phyloP scores from a whole-genome alignment of 1,284 basidiomycete species.

The Apiotrichum siamense region DNA sequence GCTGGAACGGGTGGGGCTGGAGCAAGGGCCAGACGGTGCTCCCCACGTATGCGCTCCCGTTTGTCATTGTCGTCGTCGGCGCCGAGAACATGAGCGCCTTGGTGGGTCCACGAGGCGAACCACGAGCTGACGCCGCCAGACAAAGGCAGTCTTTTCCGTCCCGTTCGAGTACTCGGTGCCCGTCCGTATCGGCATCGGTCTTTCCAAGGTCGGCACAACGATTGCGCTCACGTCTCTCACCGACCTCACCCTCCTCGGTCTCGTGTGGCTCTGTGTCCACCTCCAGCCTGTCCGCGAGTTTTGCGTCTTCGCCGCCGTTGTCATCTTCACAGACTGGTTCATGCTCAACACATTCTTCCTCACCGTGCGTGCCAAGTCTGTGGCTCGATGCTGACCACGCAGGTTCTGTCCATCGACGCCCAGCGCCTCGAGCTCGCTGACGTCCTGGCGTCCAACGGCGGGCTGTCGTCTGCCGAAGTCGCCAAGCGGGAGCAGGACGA shows the following conservation, averaged over 20 bases:
- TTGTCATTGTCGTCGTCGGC: constrained; percentile 91
- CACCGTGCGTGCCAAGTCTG: constrained; percentile 38
- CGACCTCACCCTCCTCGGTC: constrained; percentile 73
- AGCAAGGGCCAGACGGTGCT: constrained; percentile 35
- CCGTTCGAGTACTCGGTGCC: constrained; percentile 85
- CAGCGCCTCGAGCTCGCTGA: constrained; percentile 52
- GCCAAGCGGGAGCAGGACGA: constrained; percentile 14
- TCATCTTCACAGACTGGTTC: constrained; percentile 90
- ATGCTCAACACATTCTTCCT: constrained; percentile 55
- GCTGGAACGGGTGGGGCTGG: constrained; percentile 40
- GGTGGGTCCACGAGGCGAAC: constrained; percentile 50
- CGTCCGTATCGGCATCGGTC: constrained; percentile 80
- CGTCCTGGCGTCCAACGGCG: constrained; percentile 28
- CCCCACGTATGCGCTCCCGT: constrained; percentile 64
- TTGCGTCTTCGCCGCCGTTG: constrained; percentile 87
- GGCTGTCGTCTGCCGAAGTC: constrained; percentile 8
- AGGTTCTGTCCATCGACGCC: constrained; percentile 53
- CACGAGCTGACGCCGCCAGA: constrained; percentile 49
- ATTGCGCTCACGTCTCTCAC: constrained; percentile 86
- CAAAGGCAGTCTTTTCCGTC: constrained; percentile 82
- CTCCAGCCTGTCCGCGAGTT: constrained; percentile 83
- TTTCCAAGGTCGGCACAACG: constrained; percentile 79
- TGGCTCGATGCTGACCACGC: not conserved
- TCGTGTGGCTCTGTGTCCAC: constrained; percentile 66
- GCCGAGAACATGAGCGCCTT: constrained; percentile 96